Evolutionary conservation across 2,329 filamentous ascomycete species (phyloP).

Genomic region (Chlorencoelia australis): DNA sequence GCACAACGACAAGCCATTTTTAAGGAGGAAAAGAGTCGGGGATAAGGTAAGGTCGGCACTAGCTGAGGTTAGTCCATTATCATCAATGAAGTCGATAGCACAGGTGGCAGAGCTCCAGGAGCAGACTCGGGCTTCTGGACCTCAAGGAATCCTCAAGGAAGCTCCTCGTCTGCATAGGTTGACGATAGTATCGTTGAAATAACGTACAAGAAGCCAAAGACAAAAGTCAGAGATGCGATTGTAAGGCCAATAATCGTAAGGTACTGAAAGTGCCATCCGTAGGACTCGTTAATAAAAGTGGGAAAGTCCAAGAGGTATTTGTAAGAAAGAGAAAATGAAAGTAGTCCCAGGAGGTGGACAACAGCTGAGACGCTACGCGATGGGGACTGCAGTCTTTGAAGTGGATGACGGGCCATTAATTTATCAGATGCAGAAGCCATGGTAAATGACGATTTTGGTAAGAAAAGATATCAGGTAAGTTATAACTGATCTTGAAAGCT

Average conservation of each 20-base stretch:
- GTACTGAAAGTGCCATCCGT: conserved; percentile 44
- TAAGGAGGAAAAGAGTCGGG: conserved; percentile 48
- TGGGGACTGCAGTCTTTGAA: conserved; percentile 57
- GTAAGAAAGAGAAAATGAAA: conserved; percentile 45
- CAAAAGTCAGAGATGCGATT: conserved; percentile 51
- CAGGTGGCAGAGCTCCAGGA: too few relatives aligned
- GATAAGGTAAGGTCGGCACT: conserved; percentile 54
- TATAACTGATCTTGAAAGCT: too few relatives aligned
- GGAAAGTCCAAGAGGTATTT: conserved; percentile 40
- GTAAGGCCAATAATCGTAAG: conserved; percentile 64
- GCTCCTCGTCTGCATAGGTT: too few relatives aligned
- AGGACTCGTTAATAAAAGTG: conserved; percentile 44
- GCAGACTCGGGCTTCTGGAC: too few relatives aligned
- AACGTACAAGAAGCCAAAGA: conserved; percentile 48
- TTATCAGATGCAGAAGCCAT: conserved; percentile 2
- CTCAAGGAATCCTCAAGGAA: too few relatives aligned
- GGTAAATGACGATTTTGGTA: neutral
- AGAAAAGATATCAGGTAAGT: neutral
- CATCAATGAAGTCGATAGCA: too few relatives aligned
- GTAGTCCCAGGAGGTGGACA: conserved; percentile 46
- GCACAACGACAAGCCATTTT: conserved; percentile 57
- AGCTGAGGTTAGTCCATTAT: too few relatives aligned
- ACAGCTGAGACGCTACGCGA: conserved; percentile 52
- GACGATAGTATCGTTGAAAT: too few relatives aligned
- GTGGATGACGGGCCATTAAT: conserved; percentile 37